phyloP scores from a whole-genome alignment of 2,329 filamentous ascomycete genomes.

The Talaromyces sp. region DNA sequence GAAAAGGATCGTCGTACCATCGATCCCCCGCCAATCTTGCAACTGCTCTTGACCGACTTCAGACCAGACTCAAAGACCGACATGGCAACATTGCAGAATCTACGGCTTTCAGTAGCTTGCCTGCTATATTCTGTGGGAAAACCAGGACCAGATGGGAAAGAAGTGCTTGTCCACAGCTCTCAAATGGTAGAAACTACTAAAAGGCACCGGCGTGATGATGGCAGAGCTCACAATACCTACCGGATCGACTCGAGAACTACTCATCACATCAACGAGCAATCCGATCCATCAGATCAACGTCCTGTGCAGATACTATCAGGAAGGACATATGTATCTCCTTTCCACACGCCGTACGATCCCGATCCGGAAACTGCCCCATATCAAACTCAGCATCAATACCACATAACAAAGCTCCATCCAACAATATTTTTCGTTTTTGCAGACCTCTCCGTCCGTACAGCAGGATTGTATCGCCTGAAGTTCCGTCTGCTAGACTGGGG shows the following conservation, averaged over 20 bases:
- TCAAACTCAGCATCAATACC: not conserved
- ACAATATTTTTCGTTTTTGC: conserved; percentile 48
- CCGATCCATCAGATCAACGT: not conserved
- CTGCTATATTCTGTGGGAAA: conserved; percentile 37
- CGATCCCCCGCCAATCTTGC: conserved; percentile 48
- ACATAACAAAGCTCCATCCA: conserved; percentile 23
- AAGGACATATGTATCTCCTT: conserved; percentile 42
- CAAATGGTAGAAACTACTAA: conserved; percentile 14
- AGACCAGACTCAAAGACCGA: conserved; percentile 38
- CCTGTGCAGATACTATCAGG: conserved; percentile 35
- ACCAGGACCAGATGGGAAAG: conserved; percentile 15
- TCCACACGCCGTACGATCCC: conserved; percentile 41
- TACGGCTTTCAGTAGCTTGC: conserved; percentile 43
- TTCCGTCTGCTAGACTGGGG: conserved; percentile 46
- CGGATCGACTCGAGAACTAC: not conserved
- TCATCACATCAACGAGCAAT: not conserved
- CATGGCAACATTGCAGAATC: conserved; percentile 36
- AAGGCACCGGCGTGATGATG: conserved; percentile 17
- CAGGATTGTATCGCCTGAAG: conserved; percentile 44
- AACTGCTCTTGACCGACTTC: conserved; percentile 45
- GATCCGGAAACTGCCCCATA: conserved; percentile 40
- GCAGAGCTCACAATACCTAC: not conserved
- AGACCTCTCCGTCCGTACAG: conserved; percentile 46
- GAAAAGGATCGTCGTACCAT: conserved; percentile 46
- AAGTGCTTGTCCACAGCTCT: conserved; percentile 19